Conservation (phyloP, 2,329 filamentous ascomycete genomes). For the Proliferodiscus dingleyae region DNA sequence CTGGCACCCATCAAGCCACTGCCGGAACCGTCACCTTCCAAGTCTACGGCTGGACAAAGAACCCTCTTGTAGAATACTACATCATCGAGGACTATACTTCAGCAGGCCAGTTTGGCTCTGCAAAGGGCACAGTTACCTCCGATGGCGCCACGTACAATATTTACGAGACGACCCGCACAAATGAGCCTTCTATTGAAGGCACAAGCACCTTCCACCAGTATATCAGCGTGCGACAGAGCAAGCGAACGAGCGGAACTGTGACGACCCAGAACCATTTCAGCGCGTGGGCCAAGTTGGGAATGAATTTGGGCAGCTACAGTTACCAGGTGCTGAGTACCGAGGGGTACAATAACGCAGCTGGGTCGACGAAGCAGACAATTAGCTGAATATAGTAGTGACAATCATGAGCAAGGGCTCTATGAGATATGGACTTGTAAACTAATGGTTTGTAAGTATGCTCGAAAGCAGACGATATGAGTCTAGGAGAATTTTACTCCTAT, state of each 20-base stretch:
- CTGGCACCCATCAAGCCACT: slow-evolving; percentile 22
- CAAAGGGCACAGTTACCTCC: slow-evolving; percentile 45
- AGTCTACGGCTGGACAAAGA: slow-evolving; percentile 54
- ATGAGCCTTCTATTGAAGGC: slow-evolving; percentile 29
- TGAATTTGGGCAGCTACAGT: slow-evolving; percentile 39
- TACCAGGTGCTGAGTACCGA: slow-evolving; percentile 53
- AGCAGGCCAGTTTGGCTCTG: slow-evolving; percentile 43
- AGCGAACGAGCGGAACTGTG: slow-evolving; percentile 47
- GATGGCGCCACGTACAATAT: slow-evolving; percentile 49
- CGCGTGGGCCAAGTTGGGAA: slow-evolving; percentile 44
- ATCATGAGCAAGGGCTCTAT: too few species aligned
- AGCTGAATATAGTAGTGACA: too few species aligned
- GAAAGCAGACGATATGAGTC: too few species aligned
- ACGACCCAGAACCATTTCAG: slow-evolving; percentile 46
- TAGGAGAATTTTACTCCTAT: too few species aligned
- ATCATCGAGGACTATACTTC: slow-evolving; percentile 45
- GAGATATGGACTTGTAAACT: too few species aligned
- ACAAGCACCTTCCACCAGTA: slow-evolving; percentile 48
- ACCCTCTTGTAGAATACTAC: slow-evolving; percentile 55
- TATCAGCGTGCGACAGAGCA: slow-evolving; percentile 41
- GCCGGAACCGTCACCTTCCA: slow-evolving; percentile 44
- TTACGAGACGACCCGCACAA: slow-evolving; percentile 29
- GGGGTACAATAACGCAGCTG: slow-evolving; percentile 40
- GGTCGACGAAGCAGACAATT: not conserved
- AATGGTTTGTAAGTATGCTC: too few species aligned